phyloP scores from a whole-genome alignment of 2,329 filamentous ascomycete genomes.

The Neurospora crassa region DNA sequence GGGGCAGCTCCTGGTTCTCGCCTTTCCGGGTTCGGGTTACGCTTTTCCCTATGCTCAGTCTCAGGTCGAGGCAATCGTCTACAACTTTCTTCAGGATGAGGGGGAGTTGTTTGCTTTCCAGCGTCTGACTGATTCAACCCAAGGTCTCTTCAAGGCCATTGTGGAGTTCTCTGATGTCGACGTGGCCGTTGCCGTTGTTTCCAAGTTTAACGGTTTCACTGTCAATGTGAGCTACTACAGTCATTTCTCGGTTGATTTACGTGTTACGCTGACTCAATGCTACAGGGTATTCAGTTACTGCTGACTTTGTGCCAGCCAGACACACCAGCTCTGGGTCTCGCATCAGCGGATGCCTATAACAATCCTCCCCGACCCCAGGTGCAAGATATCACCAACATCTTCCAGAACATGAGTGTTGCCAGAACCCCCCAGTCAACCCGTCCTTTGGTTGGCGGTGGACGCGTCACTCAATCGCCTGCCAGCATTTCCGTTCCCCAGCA shows the following conservation, averaged over 20 bases:
- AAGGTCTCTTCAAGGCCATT: constrained; percentile 30
- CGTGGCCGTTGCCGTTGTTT: constrained; percentile 30
- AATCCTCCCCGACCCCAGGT: neutral
- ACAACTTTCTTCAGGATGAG: constrained; percentile 32
- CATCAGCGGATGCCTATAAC: constrained; percentile 2
- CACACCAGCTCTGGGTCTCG: neutral
- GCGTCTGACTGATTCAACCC: constrained; percentile 29
- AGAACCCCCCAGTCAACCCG: constrained; percentile 10
- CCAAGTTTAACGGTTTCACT: constrained; percentile 29
- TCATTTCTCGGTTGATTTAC: neutral
- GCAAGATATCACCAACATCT: constrained; percentile 7
- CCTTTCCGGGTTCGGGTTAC: constrained; percentile 24
- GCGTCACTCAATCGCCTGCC: constrained; percentile 14
- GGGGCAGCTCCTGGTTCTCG: constrained; percentile 45
- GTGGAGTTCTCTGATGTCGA: constrained; percentile 44
- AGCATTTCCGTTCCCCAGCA: constrained; percentile 22
- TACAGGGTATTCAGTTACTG: constrained; percentile 12
- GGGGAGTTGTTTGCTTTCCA: constrained; percentile 45
- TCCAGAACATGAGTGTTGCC: constrained; percentile 10
- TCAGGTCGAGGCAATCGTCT: constrained; percentile 29
- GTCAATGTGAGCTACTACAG: constrained; percentile 24
- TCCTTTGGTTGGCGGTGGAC: constrained; percentile 18
- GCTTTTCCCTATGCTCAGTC: constrained; percentile 1
- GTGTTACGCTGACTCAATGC: constrained; percentile 1
- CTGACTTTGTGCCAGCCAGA: constrained; percentile 8